Base-by-base conservation (phyloP, 371 early-diverging fungal genomes). In the Mucor racemosus region DNA sequence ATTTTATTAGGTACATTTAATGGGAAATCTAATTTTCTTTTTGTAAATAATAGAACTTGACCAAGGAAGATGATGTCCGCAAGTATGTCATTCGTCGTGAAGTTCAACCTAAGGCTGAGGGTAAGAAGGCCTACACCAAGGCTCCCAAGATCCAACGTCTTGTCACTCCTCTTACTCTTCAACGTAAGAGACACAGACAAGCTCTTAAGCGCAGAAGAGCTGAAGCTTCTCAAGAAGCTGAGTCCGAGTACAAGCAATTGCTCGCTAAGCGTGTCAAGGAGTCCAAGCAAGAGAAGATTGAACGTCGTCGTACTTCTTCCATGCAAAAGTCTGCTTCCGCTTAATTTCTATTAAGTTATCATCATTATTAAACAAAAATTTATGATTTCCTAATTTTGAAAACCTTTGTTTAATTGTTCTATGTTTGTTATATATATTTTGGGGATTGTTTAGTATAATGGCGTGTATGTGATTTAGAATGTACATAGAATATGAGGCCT, bases 81-180 rank as follows among this genome's bases (percentile, higher is more conserved):
- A 93, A 96, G 90, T 97, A 92, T 79, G 97, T 97, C 73, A 96
- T 98, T 80, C 95, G 97, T 77, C 97, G 97, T 77, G 96, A 97
- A 85, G 87, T 97, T 66, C 81, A 85, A 74, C 90, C 92, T 76
- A 92, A 93, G 90, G 93, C 93, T 88, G 81, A 86, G 35, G 92
- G 86, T 69, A 92, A 92, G 88, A 95, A 95, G 92, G 84, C 92
- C 64, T 88, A 86, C 91, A 92, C 96, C 87, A 98, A 98, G 92
- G 97, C 89, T 46, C 89, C 89, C 74, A 89, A 87, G 94, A 97
- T 98, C 91, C 98, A 98, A 87, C 96, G 98, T 77, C 90, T 98
- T 73, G 95, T 97, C 69, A 97, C 97, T 69, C 97, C 97, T 75
- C 84, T 91, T 74, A 93, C 91, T 67, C 90, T 97, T 67, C 97